Conservation (phyloP, 768 basidiomycete genomes). For the Termitomyces sp. region DNA sequence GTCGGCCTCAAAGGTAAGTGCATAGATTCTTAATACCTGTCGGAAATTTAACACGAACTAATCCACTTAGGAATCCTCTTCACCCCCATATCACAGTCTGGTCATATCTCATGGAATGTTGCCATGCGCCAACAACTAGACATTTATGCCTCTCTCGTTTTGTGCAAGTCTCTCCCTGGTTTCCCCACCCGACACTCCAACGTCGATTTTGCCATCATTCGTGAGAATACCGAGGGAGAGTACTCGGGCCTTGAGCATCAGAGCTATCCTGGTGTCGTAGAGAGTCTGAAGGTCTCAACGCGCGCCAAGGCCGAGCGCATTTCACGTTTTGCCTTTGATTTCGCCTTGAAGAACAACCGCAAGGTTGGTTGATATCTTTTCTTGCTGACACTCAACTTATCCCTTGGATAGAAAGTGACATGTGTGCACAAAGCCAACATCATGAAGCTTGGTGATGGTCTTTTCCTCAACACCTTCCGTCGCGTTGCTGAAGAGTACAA, state of each 20-base stretch:
- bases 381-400: slow-evolving; percentile 3
- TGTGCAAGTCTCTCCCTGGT: slow-evolving; percentile 97
- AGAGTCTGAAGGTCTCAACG: slow-evolving; percentile 96
- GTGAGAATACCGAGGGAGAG: slow-evolving; percentile 99
- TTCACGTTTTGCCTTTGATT: slow-evolving; percentile 96
- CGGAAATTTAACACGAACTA: neutral
- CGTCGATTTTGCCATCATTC: slow-evolving; percentile 98
- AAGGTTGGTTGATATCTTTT: slow-evolving; percentile 54
- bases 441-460: slow-evolving; percentile 99
- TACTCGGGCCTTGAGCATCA: slow-evolving; percentile 99
- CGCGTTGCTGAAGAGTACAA: slow-evolving; percentile 96
- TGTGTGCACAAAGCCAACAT: slow-evolving; percentile 99
- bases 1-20: slow-evolving; percentile 93
- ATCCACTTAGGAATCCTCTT: slow-evolving; percentile 82
- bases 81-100: slow-evolving; percentile 94
- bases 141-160: slow-evolving; percentile 97
- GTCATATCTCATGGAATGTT: slow-evolving; percentile 99
- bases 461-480: slow-evolving; percentile 98
- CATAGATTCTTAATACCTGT: neutral
- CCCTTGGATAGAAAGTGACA: slow-evolving; percentile 81
- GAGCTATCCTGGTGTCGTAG: slow-evolving; percentile 97
- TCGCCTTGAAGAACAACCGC: slow-evolving; percentile 96
- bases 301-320: slow-evolving; percentile 95
- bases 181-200: slow-evolving; percentile 94
- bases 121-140: slow-evolving; percentile 99